These are phyloP conservation scores for Mrakiaceae sp. DNA, from an alignment of 1,284 basidiomycete species.

Conservation along the genomic window DNA sequence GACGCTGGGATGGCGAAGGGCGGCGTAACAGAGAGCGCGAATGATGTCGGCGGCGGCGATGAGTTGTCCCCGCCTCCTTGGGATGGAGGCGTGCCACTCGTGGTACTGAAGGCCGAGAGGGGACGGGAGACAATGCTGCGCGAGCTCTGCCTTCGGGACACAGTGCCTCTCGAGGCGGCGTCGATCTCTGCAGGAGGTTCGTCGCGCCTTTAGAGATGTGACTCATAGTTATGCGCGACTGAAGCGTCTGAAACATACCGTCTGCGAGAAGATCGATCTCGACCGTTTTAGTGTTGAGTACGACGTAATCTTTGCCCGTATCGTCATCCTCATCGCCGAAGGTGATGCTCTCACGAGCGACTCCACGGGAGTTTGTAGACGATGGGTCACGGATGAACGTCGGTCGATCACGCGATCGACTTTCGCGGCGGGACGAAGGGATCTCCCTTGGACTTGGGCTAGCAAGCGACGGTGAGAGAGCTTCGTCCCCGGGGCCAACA, in stretches of 20 bases:
- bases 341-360: slow-evolving; percentile 25
- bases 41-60: slow-evolving; percentile 32
- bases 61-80: slow-evolving; percentile 13
- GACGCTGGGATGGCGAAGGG: slow-evolving; percentile 31
- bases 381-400: no score
- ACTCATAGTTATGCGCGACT: no score
- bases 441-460: no score
- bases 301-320: slow-evolving; percentile 38
- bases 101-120: slow-evolving; percentile 28
- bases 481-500: neutral
- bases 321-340: slow-evolving; percentile 24
- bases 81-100: slow-evolving; percentile 16
- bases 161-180: slow-evolving; percentile 30
- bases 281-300: slow-evolving; percentile 46
- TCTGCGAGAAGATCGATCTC: slow-evolving; percentile 47
- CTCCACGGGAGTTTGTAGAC: slow-evolving; percentile 20
- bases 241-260: slow-evolving; percentile 27
- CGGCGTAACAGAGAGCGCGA: slow-evolving; percentile 34
- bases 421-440: no score
- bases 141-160: slow-evolving; percentile 33
- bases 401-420: no score
- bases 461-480: neutral
- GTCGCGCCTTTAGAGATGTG: neutral
- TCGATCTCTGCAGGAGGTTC: slow-evolving; percentile 32
- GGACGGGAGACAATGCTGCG: slow-evolving; percentile 30